phyloP scores from a whole-genome alignment of 768 basidiomycete genomes.

The Sarcodon sp. region DNA sequence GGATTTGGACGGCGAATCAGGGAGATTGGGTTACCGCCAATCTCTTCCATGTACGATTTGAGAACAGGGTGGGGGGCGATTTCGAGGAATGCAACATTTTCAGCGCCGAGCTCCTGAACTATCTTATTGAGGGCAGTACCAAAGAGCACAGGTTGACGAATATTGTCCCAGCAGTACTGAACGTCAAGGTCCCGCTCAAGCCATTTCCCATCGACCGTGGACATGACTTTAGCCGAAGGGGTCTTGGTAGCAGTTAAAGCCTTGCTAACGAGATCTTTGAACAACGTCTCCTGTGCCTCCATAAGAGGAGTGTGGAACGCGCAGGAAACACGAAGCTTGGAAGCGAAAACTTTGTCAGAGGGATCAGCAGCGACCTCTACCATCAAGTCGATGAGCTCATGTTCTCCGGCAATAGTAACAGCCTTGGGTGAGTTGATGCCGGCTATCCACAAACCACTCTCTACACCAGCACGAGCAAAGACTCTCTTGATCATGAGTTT shows the following conservation, averaged over 20 bases:
- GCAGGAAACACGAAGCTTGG: constrained; percentile 13
- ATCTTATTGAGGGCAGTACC: constrained; percentile 19
- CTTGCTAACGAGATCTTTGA: constrained; percentile 11
- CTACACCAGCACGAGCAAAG: constrained; percentile 13
- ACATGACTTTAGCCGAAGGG: constrained; percentile 18
- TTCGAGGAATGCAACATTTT: constrained; percentile 17
- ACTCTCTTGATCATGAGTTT: constrained; percentile 20
- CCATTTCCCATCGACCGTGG: constrained; percentile 20
- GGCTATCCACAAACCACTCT: constrained; percentile 19
- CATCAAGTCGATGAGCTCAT: constrained; percentile 19
- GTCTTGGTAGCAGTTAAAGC: constrained; percentile 1
- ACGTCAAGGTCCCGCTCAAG: constrained; percentile 13
- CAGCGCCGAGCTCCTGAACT: constrained; percentile 14
- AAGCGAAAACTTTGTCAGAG: constrained; percentile 18
- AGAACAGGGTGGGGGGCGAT: constrained; percentile 22
- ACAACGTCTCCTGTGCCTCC: constrained; percentile 19
- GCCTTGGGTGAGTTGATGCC: constrained; percentile 24
- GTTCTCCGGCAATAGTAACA: constrained; percentile 20
- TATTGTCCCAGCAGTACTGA: constrained; percentile 23
- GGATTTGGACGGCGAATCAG: constrained; percentile 19
- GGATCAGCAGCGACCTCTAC: constrained; percentile 15
- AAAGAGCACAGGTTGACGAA: constrained; percentile 21
- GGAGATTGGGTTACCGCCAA: constrained; percentile 17
- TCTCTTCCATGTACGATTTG: constrained; percentile 20
- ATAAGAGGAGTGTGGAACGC: constrained; percentile 23